Conservation (phyloP, 192 early-diverging fungal species). For the Coemansia sp. region DNA sequence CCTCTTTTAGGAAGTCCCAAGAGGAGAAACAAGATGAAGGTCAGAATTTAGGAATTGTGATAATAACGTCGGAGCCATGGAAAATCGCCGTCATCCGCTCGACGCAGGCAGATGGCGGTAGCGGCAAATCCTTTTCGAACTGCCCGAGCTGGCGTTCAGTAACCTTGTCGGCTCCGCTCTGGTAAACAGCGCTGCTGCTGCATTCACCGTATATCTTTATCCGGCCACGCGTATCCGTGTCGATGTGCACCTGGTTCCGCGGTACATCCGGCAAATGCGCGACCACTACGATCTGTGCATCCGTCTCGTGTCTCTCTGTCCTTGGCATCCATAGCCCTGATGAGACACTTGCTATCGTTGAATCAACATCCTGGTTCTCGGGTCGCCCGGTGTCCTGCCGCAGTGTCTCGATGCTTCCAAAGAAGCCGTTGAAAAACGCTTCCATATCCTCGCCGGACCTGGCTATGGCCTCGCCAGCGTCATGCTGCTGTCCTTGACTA, state of each 20-base stretch:
- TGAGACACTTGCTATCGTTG: conserved; percentile 38
- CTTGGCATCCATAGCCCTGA: conserved; percentile 43
- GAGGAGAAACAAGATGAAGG: not conserved
- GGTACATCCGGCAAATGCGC: conserved; percentile 42
- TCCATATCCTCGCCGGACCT: conserved; percentile 46
- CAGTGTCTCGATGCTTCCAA: conserved; percentile 47
- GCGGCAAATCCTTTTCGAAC: conserved; percentile 54
- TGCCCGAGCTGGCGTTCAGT: conserved; percentile 52
- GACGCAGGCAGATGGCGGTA: conserved; percentile 29
- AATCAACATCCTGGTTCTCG: conserved; percentile 24
- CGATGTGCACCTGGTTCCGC: conserved; percentile 41
- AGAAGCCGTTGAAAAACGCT: conserved; percentile 46
- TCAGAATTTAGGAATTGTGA: conserved; percentile 30
- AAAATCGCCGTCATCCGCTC: conserved; percentile 36
- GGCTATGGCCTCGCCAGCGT: conserved; percentile 8
- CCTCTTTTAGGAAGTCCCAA: not conserved
- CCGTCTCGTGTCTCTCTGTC: conserved; percentile 30
- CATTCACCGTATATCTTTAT: conserved; percentile 48
- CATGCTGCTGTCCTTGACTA: not conserved
- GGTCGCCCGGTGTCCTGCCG: conserved; percentile 18
- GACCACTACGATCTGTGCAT: conserved; percentile 12
- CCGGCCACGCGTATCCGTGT: conserved; percentile 35
- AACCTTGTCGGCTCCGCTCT: conserved; percentile 32
- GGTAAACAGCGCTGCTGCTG: conserved; percentile 30
- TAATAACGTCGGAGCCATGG: conserved; percentile 17